Evolutionary conservation across 345 rosid genomes (phyloP).

Genomic region (Lepidium sativum): DNA sequence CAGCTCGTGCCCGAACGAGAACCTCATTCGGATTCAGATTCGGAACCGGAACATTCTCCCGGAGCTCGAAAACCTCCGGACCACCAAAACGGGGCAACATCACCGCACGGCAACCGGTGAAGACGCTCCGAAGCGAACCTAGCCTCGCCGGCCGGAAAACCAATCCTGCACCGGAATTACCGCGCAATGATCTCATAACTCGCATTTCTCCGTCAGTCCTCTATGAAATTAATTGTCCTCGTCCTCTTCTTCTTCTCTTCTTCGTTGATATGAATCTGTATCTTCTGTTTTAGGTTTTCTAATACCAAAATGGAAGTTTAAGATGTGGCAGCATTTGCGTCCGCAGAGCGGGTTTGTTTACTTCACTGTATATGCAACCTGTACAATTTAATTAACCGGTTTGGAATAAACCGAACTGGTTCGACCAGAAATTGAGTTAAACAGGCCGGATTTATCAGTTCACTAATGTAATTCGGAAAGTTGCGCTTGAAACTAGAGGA

Average conservation of each 20-base stretch:
- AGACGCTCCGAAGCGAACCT: slow-evolving; percentile 35
- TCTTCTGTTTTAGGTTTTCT: not conserved
- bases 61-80: slow-evolving; percentile 77
- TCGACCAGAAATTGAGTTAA: not conserved
- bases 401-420: not conserved
- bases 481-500: not conserved
- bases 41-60: slow-evolving; percentile 64
- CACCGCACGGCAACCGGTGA: slow-evolving; percentile 76
- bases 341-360: slow-evolving; percentile 27
- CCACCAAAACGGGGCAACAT: slow-evolving; percentile 84
- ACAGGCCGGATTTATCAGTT: not conserved
- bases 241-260: slow-evolving; percentile 19
- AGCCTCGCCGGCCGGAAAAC: slow-evolving; percentile 14
- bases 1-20: slow-evolving; percentile 80
- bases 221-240: not conserved
- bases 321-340: slow-evolving; percentile 32
- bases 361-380: slow-evolving; percentile 16
- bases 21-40: slow-evolving; percentile 69
- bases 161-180: not conserved
- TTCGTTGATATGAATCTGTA: slow-evolving; percentile 18
- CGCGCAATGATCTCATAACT: slow-evolving; percentile 16
- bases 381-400: not conserved
- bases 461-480: not conserved
- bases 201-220: slow-evolving; percentile 25
- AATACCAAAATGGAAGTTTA: not conserved